These are phyloP conservation scores for Cercospora brassicicola DNA, from an alignment of 2,329 filamentous ascomycete genomes.

Conservation along the genomic window DNA sequence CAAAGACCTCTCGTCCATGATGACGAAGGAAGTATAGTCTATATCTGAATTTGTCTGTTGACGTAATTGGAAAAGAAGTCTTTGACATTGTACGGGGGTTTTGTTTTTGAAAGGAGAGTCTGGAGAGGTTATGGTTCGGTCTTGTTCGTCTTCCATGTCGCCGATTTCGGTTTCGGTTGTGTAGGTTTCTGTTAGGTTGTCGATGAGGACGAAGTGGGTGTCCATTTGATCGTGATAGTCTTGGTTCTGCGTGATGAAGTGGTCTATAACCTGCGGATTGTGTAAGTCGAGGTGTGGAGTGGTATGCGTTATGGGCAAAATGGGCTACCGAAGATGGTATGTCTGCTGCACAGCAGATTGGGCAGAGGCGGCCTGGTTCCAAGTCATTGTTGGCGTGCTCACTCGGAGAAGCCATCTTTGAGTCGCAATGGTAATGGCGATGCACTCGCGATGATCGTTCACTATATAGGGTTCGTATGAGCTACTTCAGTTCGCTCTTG, in stretches of 20 bases:
- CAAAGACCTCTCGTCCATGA: conserved; percentile 3
- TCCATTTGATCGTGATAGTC: neutral
- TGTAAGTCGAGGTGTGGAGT: neutral
- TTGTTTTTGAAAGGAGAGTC: neutral
- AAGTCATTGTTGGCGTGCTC: neutral
- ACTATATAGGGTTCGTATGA: neutral
- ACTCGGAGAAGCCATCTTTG: neutral
- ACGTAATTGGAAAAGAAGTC: neutral
- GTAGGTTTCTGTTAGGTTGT: neutral
- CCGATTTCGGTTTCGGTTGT: neutral
- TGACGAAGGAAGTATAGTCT: neutral
- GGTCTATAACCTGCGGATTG: neutral
- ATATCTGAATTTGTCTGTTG: neutral
- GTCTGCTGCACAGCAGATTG: conserved; percentile 5
- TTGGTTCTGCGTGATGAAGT: neutral
- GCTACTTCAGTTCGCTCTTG: neutral
- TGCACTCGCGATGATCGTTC: neutral
- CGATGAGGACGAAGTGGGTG: neutral
- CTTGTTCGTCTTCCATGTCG: conserved; percentile 1
- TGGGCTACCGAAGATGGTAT: neutral
- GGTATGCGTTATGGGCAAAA: neutral
- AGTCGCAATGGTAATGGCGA: neutral
- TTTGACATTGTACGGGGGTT: neutral
- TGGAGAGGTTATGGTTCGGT: neutral
- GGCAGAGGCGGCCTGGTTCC: neutral